Base-by-base conservation (phyloP, 108 stramenopile genomes). In the Halocafeteria seosinensis region DNA sequence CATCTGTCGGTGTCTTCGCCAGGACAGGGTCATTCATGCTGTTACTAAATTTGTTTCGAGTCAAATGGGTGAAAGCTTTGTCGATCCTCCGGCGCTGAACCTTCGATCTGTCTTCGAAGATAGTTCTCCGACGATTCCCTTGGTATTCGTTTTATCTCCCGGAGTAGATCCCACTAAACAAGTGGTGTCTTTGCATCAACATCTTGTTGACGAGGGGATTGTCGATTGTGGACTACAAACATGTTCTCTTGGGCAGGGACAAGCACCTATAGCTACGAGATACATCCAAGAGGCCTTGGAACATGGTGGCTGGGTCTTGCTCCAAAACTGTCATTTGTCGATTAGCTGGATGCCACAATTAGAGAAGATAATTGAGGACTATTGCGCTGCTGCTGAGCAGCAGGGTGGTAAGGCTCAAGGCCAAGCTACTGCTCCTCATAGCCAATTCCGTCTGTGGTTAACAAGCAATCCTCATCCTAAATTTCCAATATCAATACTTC, bases 321-420 rank as follows among this genome's bases (percentile, higher is more conserved):
- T 84, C 1, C 80, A 81, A 0, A 84, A 84, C 62, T 84, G 82
- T 38, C 82, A 84, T 42, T 52, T 84, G 27, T 79, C 81, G 71
- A 72, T 81, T 26, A 63, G 58, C 4, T 84, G 80, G 81, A 76
- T 84, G 74, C 80, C 82, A 0, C 69, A 69, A 37, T 58, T 84
- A 12, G 82, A 84, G 63, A 84, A 84, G 66, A 74, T 74, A 21
- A 68, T 76, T 34, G 71, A 69, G 55, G 50, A 55, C 26, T 71
- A 70, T 60, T 47, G 62, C 33, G 70, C 69, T 23, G 64, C 64
- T 13, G 62, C 24, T 25, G 24, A 12, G 52, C 33, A 51, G 51
- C n/a, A n/a, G n/a, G 66, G 34, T 12, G 38, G 51, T 3, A 0
- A 26, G 4, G 3, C 28, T 26, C 28, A 64, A 8, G 52, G 55